These are phyloP conservation scores for Xylariales sp. DNA, from an alignment of 2,329 filamentous ascomycete genomes.

Conservation along the genomic window DNA sequence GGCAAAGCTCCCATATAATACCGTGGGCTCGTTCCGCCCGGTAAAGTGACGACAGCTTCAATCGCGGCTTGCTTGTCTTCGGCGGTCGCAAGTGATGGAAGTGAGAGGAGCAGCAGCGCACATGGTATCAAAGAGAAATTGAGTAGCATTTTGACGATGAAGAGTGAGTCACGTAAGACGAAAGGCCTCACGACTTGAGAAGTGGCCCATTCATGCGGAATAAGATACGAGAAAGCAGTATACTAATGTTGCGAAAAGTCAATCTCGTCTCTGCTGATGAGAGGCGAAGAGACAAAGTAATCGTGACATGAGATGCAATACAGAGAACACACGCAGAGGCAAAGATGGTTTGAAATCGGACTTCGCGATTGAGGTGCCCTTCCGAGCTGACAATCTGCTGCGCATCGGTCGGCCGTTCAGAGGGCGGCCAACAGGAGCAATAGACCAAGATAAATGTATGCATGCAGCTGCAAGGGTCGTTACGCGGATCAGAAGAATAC, in stretches of 20 bases:
- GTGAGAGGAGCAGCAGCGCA: not conserved
- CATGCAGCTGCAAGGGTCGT: slow-evolving; percentile 10
- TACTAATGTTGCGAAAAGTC: not conserved
- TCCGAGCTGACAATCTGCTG: slow-evolving; percentile 1
- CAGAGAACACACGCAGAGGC: not conserved
- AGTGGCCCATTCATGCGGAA: not conserved
- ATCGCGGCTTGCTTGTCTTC: not conserved
- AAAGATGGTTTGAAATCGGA: not conserved
- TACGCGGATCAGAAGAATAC: slow-evolving; percentile 3
- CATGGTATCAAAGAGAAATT: not conserved
- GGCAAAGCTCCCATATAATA: slow-evolving; percentile 2
- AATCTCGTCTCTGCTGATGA: not conserved
- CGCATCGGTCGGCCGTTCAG: slow-evolving; percentile 5
- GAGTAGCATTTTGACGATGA: not conserved
- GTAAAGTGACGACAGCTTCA: not conserved
- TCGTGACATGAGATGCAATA: not conserved
- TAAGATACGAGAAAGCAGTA: not conserved
- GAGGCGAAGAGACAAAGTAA: too few relatives aligned
- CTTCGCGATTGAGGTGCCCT: not conserved
- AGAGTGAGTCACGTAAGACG: slow-evolving; percentile 1
- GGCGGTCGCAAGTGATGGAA: not conserved
- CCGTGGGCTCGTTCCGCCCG: slow-evolving; percentile 7
- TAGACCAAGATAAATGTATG: not conserved
- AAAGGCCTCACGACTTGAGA: not conserved
- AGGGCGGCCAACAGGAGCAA: not conserved